These are phyloP conservation scores for Apiospora malaysiana DNA, from an alignment of 2,329 filamentous ascomycete genomes.

Conservation along the genomic window DNA sequence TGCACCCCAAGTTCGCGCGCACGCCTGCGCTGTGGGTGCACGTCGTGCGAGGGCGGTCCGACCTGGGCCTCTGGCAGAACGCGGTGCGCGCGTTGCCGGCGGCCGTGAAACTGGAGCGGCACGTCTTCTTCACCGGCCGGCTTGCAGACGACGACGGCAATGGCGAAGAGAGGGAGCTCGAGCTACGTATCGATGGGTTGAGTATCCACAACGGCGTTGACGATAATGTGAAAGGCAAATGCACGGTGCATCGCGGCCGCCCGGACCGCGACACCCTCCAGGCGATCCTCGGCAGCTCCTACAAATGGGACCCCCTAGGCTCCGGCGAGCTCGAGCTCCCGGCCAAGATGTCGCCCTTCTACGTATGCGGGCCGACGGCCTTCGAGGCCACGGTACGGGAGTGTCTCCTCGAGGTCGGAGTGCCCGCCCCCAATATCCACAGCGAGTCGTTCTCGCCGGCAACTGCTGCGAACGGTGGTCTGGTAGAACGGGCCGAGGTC, in stretches of 20 bases:
- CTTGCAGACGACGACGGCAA: not conserved
- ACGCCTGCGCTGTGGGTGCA: slow-evolving; percentile 33
- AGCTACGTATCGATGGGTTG: not conserved
- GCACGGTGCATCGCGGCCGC: slow-evolving; percentile 26
- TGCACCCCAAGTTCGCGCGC: slow-evolving; percentile 27
- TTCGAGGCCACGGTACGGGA: slow-evolving; percentile 28
- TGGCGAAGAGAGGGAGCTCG: not conserved
- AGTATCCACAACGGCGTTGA: slow-evolving; percentile 4
- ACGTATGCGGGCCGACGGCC: slow-evolving; percentile 30
- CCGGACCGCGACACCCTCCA: slow-evolving; percentile 26
- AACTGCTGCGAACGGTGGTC: slow-evolving; percentile 22
- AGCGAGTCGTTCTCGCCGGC: slow-evolving; percentile 26
- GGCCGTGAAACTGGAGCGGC: slow-evolving; percentile 24
- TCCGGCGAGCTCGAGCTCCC: slow-evolving; percentile 26
- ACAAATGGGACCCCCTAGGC: slow-evolving; percentile 29
- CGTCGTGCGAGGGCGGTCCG: slow-evolving; percentile 25
- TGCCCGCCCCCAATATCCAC: slow-evolving; percentile 27
- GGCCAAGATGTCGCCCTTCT: slow-evolving; percentile 27
- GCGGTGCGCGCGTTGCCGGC: slow-evolving; percentile 27
- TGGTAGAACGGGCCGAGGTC: slow-evolving; percentile 28
- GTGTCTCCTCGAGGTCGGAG: slow-evolving; percentile 24
- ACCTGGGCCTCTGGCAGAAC: slow-evolving; percentile 25
- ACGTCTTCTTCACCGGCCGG: slow-evolving; percentile 31
- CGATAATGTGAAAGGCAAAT: slow-evolving; percentile 26
- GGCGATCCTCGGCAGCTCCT: slow-evolving; percentile 26